These are phyloP conservation scores for Haplosporangium sp. DNA, from an alignment of 371 early-diverging fungal species.

Conservation along the genomic window DNA sequence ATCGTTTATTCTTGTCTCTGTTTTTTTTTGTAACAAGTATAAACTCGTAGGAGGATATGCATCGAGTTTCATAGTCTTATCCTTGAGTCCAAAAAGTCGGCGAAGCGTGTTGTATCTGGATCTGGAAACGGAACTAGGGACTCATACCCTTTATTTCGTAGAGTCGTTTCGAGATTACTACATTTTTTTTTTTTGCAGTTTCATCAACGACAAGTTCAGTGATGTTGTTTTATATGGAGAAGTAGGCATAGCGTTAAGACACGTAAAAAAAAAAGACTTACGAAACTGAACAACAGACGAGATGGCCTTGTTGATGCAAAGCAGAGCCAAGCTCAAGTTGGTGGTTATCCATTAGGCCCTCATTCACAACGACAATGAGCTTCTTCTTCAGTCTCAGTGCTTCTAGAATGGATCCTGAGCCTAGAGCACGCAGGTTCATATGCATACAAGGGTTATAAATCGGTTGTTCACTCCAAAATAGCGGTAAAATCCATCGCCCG, in stretches of 20 bases:
- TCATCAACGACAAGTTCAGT: background rate
- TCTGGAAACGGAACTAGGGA: slow-evolving; percentile 32
- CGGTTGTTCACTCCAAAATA: no score
- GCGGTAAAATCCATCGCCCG: no score
- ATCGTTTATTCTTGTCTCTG: background rate
- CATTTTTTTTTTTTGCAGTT: background rate
- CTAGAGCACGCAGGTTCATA: slow-evolving; percentile 43
- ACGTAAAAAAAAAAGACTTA: slow-evolving; percentile 27
- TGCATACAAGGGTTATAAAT: background rate
- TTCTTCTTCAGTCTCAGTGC: slow-evolving; percentile 72
- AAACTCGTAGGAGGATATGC: no score
- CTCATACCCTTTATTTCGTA: slow-evolving; percentile 27
- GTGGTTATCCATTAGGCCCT: slow-evolving; percentile 86
- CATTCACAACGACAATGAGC: slow-evolving; percentile 83
- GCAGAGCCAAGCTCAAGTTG: slow-evolving; percentile 86
- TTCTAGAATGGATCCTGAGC: slow-evolving; percentile 87
- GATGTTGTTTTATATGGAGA: background rate
- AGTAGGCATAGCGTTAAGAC: background rate
- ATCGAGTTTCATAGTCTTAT: slow-evolving; percentile 3
- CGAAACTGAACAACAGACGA: slow-evolving; percentile 62
- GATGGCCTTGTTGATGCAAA: slow-evolving; percentile 66
- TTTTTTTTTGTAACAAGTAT: background rate
- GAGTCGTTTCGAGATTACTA: slow-evolving; percentile 16
- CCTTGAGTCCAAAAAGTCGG: slow-evolving; percentile 22
- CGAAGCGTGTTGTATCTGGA: slow-evolving; percentile 33